Evolutionary conservation across 2,329 filamentous ascomycete species (phyloP).

Genomic region (Neobulgaria alba): DNA sequence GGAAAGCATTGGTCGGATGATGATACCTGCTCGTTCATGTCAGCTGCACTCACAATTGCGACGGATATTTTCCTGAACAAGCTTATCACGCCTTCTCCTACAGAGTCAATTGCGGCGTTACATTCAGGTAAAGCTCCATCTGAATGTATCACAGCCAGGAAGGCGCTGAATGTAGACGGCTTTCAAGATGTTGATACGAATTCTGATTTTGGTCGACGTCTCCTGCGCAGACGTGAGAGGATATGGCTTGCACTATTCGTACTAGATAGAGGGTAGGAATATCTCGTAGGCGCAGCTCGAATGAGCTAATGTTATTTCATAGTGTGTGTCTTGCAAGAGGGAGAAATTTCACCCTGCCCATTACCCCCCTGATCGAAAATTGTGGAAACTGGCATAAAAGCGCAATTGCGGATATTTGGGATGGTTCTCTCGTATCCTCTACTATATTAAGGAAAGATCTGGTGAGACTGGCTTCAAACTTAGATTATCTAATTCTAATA

Average conservation of each 20-base stretch:
- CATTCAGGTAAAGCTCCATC: conserved; percentile 47
- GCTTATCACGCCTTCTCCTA: conserved; percentile 48
- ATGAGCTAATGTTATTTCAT: too few relatives aligned
- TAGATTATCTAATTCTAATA: too few relatives aligned
- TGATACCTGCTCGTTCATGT: conserved; percentile 63
- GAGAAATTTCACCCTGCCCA: conserved; percentile 58
- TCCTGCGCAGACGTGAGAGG: conserved; percentile 57
- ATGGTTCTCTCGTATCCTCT: conserved; percentile 64
- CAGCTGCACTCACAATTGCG: conserved; percentile 60
- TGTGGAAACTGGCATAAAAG: conserved; percentile 64
- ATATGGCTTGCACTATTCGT: conserved; percentile 67
- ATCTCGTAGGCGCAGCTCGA: too few relatives aligned
- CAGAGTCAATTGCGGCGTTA: conserved; percentile 36
- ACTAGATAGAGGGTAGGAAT: conserved; percentile 63
- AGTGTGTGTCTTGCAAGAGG: conserved; percentile 63
- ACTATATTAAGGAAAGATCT: conserved; percentile 60
- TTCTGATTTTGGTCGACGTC: conserved; percentile 50
- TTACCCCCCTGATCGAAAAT: conserved; percentile 55
- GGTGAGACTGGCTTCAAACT: too few relatives aligned
- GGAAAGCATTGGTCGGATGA: conserved; percentile 62
- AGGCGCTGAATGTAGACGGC: conserved; percentile 58
- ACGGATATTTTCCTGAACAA: conserved; percentile 64
- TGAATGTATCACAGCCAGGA: conserved; percentile 59
- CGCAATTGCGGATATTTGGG: conserved; percentile 54
- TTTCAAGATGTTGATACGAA: conserved; percentile 53